Base-by-base conservation (phyloP, 495 filamentous ascomycete genomes). In the Durotheca rogersii region DNA sequence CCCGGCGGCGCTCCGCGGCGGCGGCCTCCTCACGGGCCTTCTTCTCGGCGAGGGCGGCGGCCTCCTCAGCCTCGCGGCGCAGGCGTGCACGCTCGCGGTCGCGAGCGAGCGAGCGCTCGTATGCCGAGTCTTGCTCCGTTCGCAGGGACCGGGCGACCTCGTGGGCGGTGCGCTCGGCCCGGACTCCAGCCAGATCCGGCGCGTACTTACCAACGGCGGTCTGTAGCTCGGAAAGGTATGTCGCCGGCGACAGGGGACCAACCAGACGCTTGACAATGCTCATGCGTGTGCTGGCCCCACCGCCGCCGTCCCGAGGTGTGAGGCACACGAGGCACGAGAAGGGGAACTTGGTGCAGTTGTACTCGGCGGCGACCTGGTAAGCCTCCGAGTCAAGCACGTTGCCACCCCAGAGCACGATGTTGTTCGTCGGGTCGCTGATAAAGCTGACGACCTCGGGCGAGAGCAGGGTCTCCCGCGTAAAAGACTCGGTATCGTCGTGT, bases 301-400 rank as follows among this genome's bases (percentile, higher is more conserved):
- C 23, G 23, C 23, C 23, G 3, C 86, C 87, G 9, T 88, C 82
- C 51, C 82, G 70, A 0, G 92, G 89, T 0, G 90, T 95, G 46
- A 95, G 86, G 19, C 85, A 87, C 18, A 95, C 81, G 0, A 96
- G 72, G 21, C 84, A 89, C 0, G 87, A 84, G 64, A 91, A 96
- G 3, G 93, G 93, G 62, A 90, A 96, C 60, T 93, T 93, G 56
- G 86, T 92, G 66, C 85, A 89, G 57, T 82, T 81, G 44, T 97
- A 81, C 20, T 88, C 85, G 23, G 79, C 81, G 23, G 90, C 80
- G 17, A 96, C 89, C 65, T 96, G 90, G 64, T 95, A 96, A 4
- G 90, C 87, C 67, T 98, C 93, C 3, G 89, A 83, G 61, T 98
- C 93, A 53, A 87, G 82, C 1, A 97, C 85, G 50, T 86, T 94